Evolutionary conservation across 345 rosid genomes (phyloP).

Genomic region (Passiflora organensis): DNA sequence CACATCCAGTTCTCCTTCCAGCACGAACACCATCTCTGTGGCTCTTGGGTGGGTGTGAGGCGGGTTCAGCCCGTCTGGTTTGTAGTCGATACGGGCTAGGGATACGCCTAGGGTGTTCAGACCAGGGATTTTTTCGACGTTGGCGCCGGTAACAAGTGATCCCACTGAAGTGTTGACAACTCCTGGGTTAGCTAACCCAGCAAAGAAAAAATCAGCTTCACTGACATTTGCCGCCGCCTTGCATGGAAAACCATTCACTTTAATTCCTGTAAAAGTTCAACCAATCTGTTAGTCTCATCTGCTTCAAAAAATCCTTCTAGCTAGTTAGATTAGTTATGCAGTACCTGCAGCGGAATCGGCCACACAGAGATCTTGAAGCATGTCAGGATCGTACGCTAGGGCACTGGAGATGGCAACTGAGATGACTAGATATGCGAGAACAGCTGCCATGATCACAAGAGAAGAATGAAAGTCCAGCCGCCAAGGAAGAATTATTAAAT

Average conservation of each 20-base stretch:
- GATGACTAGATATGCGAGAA: constrained; percentile 12
- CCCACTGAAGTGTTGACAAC: constrained; percentile 19
- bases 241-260: constrained; percentile 27
- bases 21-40: constrained; percentile 20
- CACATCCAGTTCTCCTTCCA: constrained; percentile 23
- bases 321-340: too few relatives aligned
- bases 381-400: constrained; percentile 23
- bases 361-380: constrained; percentile 29
- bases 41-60: constrained; percentile 33
- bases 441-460: neutral
- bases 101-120: constrained; percentile 26
- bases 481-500: too few relatives aligned
- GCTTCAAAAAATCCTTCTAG: too few relatives aligned
- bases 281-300: too few relatives aligned
- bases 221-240: constrained; percentile 17
- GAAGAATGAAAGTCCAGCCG: neutral
- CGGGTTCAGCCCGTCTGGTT: constrained; percentile 20
- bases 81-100: constrained; percentile 18
- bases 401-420: constrained; percentile 6
- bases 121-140: constrained; percentile 28
- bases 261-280: constrained; percentile 7
- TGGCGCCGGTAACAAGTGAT: constrained; percentile 21
- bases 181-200: constrained; percentile 19
- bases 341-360: constrained; percentile 24
- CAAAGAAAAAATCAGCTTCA: constrained; percentile 22